Percentiles rank a stretch among this genome's conserved stretches.
phyloP scores from a whole-genome alignment of 176 grass and related monocot genomes.

The Aegilops sharonensis region DNA sequence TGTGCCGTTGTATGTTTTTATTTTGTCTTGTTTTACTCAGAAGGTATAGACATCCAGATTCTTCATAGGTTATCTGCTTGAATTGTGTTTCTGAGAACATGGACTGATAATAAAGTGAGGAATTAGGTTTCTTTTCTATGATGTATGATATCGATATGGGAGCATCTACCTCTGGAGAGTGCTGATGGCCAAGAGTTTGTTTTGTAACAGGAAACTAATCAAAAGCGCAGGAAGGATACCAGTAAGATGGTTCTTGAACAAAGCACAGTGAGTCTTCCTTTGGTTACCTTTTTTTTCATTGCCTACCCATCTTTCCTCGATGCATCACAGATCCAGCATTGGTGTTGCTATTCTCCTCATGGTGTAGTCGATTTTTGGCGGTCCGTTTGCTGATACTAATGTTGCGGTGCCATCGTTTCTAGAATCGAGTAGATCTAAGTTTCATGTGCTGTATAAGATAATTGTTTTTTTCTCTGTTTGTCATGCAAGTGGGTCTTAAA shows the following conservation, averaged over 20 bases:
- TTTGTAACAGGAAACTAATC: not conserved
- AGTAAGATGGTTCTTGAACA: not conserved
- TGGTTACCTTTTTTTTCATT: not conserved
- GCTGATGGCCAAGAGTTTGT: not conserved
- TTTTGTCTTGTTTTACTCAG: not conserved
- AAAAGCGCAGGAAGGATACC: not conserved
- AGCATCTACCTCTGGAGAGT: not conserved
- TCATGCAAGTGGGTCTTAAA: no score
- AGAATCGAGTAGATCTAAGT: not conserved
- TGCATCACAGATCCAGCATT: not conserved
- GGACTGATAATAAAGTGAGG: not conserved
- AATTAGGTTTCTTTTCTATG: not conserved
- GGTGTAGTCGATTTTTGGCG: not conserved
- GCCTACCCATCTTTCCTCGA: not conserved
- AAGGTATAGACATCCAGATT: not conserved
- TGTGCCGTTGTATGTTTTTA: not conserved
- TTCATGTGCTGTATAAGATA: not conserved
- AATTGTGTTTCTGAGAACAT: slow-evolving; percentile 1
- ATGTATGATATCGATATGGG: not conserved
- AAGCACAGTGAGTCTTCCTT: not conserved
- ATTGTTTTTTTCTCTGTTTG: no score
- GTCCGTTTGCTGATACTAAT: not conserved
- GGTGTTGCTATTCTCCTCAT: not conserved
- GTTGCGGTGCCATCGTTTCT: not conserved
- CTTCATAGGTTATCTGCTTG: not conserved